A percentile compares a stretch with the other conserved stretches of the same genome.
Conservation (phyloP, 257 asterid species). For the Petrea volubilis region DNA sequence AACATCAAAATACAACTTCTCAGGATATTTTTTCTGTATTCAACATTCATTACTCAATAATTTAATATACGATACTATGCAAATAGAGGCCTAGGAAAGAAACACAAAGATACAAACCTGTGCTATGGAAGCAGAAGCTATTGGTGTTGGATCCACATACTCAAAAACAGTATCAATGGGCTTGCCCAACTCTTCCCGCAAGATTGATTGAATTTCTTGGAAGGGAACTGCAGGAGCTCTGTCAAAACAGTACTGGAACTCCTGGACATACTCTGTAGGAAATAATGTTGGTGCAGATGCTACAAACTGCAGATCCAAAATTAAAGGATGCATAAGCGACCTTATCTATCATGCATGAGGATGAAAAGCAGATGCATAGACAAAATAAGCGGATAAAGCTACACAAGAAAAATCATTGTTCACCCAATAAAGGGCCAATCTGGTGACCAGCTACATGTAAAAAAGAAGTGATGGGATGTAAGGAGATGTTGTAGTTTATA, state of each 20-base stretch:
- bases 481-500: not conserved
- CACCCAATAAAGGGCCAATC: not conserved
- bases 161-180: constrained; percentile 81
- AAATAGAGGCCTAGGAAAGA: not conserved
- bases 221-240: constrained; percentile 86
- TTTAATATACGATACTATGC: not conserved
- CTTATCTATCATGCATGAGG: not conserved
- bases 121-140: constrained; percentile 99
- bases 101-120: constrained; percentile 54
- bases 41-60: not conserved
- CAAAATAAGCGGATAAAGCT: not conserved
- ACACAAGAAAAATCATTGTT: not conserved
- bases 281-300: constrained; percentile 97
- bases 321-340: constrained; percentile 22
- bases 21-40: constrained; percentile 2
- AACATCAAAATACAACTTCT: constrained; percentile 25
- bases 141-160: constrained; percentile 85
- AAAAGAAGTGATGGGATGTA: not conserved
- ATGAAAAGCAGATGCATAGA: not conserved
- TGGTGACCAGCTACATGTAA: not conserved
- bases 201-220: constrained; percentile 70
- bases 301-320: constrained; percentile 61
- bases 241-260: constrained; percentile 95
- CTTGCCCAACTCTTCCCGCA: constrained; percentile 77
- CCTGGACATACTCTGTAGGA: constrained; percentile 93